Base-by-base conservation (phyloP, 257 asterid genomes). In the Solanum peruvianum region DNA sequence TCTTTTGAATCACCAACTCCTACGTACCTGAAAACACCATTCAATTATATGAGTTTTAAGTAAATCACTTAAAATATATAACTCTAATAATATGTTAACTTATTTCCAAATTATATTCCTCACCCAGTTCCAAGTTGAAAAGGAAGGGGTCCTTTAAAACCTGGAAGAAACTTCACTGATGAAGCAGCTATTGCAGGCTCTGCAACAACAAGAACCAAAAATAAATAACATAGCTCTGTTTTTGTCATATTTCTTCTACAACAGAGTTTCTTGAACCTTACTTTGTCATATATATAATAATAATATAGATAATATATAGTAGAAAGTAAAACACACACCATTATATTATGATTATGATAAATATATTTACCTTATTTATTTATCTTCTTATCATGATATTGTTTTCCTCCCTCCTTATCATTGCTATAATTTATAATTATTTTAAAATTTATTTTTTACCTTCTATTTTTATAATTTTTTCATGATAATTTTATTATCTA, bases 121-220 rank as follows among this genome's bases (percentile, higher is more conserved):
- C 69, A 90, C 92, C 91, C 92, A 85, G 91, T 88, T 75, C 88
- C 88, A 14, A 90, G 92, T 73, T 90, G 80, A 73, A 90, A 90
- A 47, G 92, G 92, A 31, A 90, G 89, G 6, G 81, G 85, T 4
- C 88, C 91, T 18, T 60, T 52, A 71, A 86, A 88, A 27, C 92
- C 91, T 9, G 92, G 92, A 85, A 90, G 91, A 80, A 69, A 86
- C 69, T 78, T 60, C 60, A 90, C 87, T 66, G 47, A 2, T 42
- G 75, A 86, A 58, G 52, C 88, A 78, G 58, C 88, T 25, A 69
- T 33, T 20, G 52, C 86, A n/a, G 18, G 44, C 66, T 41, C 49
- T 67, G 29, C 14, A 9, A 47, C 75, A 78, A 45, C 15, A 14
- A 87, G 23, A 80, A 83, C 7, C 1, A 67, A 83, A 29, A 58